Evolutionary conservation across 2,329 filamentous ascomycete genomes (phyloP), one percentile per base, ranked within the genome.

Genomic region (Fulvia fulva): DNA sequence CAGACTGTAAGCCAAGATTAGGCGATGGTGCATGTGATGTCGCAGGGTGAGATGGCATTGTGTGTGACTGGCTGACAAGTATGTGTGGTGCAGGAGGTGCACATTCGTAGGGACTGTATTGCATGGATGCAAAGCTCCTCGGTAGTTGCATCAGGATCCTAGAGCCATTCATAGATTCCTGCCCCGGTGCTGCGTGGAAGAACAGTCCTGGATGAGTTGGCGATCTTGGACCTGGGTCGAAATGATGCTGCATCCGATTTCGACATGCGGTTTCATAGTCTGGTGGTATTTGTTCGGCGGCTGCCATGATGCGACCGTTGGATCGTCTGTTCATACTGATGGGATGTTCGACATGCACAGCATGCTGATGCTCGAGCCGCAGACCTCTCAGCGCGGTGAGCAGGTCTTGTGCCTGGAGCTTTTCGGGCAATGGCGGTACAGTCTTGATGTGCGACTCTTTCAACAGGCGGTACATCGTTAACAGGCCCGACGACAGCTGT

Each of bases 391-490:
- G 44, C 2, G 60, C 60, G 11, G 43, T 50, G 32, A 64, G 53
- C 21, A 64, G 58, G 22, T 62, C 62, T 44, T 64, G 62, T 23
- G 60, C 58, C 55, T 64, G 57, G 11, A 56, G 60, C 34, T 59
- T 61, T 14, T 64, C 60, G 6, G 62, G 60, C 5, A 64, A 28
- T n/a, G 55, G 54, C 16, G 62, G 60, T 5, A 64, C 47, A 2
- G 62, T 63, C 51, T 59, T 59, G 51, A 64, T 59, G 44, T 63
- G 56, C n/a, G 60, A 59, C 25, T 64, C 60, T 52, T 64, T 64
- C 51, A 64, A 25, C 22, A 64, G 45, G 14, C 60, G 60, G 26
- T 62, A 62, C 60, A 64, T 57, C n/a, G 56, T 57, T 41, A 63
- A 52, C 34, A 64, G 37, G 5, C 57, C 62, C 14, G 58, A 47